phyloP scores from a whole-genome alignment of 2,329 filamentous ascomycete species.

The Claviceps lovelessii region DNA sequence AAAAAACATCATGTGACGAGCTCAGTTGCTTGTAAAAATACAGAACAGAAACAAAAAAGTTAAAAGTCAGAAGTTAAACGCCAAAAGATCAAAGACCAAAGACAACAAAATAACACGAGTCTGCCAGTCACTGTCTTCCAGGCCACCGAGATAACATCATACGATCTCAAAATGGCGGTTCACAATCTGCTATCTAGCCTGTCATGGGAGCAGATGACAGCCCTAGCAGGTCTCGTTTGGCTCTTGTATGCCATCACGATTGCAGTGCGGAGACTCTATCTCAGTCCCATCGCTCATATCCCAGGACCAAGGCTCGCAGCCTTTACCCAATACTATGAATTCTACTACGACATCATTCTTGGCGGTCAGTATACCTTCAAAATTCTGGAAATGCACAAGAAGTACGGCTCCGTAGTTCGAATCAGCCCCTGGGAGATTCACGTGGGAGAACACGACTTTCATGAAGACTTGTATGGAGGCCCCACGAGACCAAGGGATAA shows the following conservation, averaged over 20 bases:
- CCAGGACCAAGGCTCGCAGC: conserved; percentile 26
- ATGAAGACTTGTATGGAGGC: conserved; percentile 24
- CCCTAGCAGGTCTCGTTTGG: conserved; percentile 14
- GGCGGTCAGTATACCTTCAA: conserved; percentile 28
- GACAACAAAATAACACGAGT: background rate
- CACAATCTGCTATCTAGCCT: conserved; percentile 11
- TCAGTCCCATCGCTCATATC: conserved; percentile 24
- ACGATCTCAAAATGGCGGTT: conserved; percentile 5
- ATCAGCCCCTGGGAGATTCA: conserved; percentile 27
- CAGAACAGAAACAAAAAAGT: background rate
- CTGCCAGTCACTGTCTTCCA: background rate
- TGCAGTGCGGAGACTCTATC: conserved; percentile 19
- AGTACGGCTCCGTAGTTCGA: conserved; percentile 27
- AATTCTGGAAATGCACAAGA: conserved; percentile 26
- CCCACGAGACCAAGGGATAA: conserved; percentile 18
- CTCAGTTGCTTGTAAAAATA: background rate
- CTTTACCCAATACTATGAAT: conserved; percentile 25
- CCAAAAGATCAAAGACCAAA: background rate
- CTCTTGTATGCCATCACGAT: conserved; percentile 16
- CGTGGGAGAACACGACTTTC: conserved; percentile 23
- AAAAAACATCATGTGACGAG: background rate
- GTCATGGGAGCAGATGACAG: conserved; percentile 13
- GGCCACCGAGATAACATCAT: background rate
- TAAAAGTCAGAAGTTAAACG: background rate
- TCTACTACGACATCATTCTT: conserved; percentile 29